phyloP scores from a whole-genome alignment of 257 asterid species.

The Ilex asprella region DNA sequence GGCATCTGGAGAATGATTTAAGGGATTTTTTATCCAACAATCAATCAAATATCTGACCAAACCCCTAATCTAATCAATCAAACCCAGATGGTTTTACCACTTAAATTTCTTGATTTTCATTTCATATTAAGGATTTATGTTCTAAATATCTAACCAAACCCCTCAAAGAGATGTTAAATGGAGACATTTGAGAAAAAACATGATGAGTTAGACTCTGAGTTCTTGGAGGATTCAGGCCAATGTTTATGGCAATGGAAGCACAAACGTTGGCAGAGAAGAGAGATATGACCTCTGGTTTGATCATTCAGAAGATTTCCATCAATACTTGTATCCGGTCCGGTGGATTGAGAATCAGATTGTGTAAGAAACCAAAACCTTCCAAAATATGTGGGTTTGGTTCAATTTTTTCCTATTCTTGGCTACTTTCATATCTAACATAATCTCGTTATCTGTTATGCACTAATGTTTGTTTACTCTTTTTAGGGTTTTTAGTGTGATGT shows the following conservation, averaged over 20 bases:
- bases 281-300: slow-evolving; percentile 87
- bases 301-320: slow-evolving; percentile 80
- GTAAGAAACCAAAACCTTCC: too few relatives aligned
- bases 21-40: too few relatives aligned
- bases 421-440: slow-evolving; percentile 17
- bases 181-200: slow-evolving; percentile 72
- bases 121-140: too few relatives aligned
- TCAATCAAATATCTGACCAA: too few relatives aligned
- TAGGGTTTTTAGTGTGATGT: too few relatives aligned
- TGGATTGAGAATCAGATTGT: slow-evolving; percentile 61
- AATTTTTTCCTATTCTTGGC: slow-evolving; percentile 17
- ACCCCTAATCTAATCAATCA: too few relatives aligned
- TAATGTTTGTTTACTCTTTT: too few relatives aligned
- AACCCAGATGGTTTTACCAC: too few relatives aligned
- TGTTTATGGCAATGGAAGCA: slow-evolving; percentile 88
- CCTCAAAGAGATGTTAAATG: slow-evolving; percentile 65
- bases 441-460: too few relatives aligned
- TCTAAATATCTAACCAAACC: too few relatives aligned
- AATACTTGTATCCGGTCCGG: slow-evolving; percentile 53
- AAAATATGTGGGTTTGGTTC: neutral
- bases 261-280: slow-evolving; percentile 71
- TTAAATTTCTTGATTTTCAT: too few relatives aligned
- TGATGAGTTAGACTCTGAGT: slow-evolving; percentile 81
- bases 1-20: too few relatives aligned
- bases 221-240: slow-evolving; percentile 88